Evolutionary conservation across 768 basidiomycete species (phyloP).

Genomic region (Stropharia rugosoannulata): DNA sequence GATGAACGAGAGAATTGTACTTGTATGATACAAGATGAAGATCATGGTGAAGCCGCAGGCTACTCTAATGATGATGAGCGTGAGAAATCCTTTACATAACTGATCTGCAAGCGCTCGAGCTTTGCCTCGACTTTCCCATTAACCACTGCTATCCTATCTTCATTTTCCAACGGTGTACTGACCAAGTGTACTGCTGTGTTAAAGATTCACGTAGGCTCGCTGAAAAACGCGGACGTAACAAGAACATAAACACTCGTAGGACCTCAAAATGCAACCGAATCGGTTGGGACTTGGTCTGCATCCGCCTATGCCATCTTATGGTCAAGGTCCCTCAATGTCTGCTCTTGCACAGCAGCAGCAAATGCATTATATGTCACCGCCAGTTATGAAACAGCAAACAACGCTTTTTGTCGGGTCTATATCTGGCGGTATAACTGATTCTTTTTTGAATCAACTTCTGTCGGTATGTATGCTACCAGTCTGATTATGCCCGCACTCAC

Average conservation of each 20-base stretch:
- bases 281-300: slow-evolving; percentile 87
- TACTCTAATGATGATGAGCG: not conserved
- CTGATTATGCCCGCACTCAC: not conserved
- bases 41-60: not conserved
- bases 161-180: not conserved
- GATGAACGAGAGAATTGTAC: not conserved
- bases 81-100: slow-evolving; percentile 15
- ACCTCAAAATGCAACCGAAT: slow-evolving; percentile 65
- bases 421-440: slow-evolving; percentile 87
- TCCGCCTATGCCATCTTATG: slow-evolving; percentile 83
- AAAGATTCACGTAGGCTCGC: not conserved
- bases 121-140: not conserved
- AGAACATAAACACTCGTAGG: not conserved
- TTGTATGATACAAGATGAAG: not conserved
- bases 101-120: not conserved
- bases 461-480: slow-evolving; percentile 46
- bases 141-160: not conserved
- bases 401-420: slow-evolving; percentile 93
- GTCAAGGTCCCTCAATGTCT: slow-evolving; percentile 90
- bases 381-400: slow-evolving; percentile 65
- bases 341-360: slow-evolving; percentile 90
- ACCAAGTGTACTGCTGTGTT: not conserved
- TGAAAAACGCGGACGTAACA: not conserved
- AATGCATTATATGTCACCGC: slow-evolving; percentile 67
- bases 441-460: slow-evolving; percentile 76